These are phyloP conservation scores for Saccharum spontaneum DNA, from an alignment of 176 grass and related monocot genomes.

Conservation along the genomic window DNA sequence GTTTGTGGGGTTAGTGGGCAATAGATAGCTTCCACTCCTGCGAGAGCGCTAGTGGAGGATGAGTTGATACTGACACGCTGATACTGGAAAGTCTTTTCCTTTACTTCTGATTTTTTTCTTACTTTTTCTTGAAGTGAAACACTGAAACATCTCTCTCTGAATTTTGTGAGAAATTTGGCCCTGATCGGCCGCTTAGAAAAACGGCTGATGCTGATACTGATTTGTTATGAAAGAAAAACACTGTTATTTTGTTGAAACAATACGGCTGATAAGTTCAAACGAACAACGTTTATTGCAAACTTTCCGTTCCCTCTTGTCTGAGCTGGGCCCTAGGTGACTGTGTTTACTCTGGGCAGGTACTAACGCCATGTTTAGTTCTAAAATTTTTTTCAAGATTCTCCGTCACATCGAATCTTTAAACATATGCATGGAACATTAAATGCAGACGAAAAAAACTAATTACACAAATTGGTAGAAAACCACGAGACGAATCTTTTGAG, in stretches of 20 bases:
- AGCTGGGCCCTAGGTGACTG: background rate
- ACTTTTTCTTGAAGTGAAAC: background rate
- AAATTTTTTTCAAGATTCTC: too few species aligned
- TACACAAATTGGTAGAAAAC: too few species aligned
- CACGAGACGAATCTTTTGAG: too few species aligned
- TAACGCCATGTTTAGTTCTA: too few species aligned
- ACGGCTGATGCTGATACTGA: too few species aligned
- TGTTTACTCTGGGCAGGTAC: background rate
- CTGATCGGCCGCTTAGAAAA: too few species aligned
- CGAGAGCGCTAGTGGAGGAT: slow-evolving; percentile 51
- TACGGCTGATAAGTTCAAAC: too few species aligned
- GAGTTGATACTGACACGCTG: slow-evolving; percentile 36
- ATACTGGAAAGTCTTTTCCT: background rate
- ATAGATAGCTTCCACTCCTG: slow-evolving; percentile 45
- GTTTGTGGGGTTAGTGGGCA: slow-evolving; percentile 47
- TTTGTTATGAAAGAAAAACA: too few species aligned
- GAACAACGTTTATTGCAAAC: background rate
- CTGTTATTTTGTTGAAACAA: too few species aligned
- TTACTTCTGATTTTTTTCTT: background rate
- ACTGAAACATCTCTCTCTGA: background rate
- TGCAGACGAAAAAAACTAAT: too few species aligned
- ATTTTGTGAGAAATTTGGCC: background rate
- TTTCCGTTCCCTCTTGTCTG: background rate
- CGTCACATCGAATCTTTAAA: too few species aligned
- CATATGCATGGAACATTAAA: too few species aligned